These are phyloP conservation scores for Diaporthe aspalathi DNA, from an alignment of 2,329 filamentous ascomycete species.

Conservation along the genomic window DNA sequence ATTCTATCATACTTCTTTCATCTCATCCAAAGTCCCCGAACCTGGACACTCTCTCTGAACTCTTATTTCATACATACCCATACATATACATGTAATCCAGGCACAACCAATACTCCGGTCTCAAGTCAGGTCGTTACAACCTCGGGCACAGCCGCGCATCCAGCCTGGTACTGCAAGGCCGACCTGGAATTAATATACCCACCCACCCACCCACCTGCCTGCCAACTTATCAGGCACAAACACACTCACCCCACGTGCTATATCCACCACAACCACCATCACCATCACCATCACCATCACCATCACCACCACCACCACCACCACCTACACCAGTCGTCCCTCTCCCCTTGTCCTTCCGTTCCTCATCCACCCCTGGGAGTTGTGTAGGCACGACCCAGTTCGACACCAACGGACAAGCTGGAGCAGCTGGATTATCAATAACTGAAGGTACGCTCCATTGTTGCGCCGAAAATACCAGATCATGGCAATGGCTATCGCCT, in stretches of 20 bases:
- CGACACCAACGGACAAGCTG: constrained; percentile 29
- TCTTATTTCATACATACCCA: background rate
- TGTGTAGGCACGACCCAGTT: constrained; percentile 27
- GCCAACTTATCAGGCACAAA: background rate
- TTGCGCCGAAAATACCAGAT: constrained; percentile 21
- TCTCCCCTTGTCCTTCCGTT: constrained; percentile 14
- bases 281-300: background rate
- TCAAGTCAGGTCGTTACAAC: background rate
- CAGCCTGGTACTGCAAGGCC: constrained; percentile 13
- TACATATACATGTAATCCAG: background rate
- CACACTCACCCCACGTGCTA: background rate
- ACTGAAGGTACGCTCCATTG: constrained; percentile 39
- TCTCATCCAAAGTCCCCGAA: background rate
- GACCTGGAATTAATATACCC: constrained; percentile 4
- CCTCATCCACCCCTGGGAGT: constrained; percentile 9
- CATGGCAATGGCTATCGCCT: background rate
- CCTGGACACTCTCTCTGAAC: background rate
- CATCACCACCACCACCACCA: too few species aligned
- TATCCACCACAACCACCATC: background rate
- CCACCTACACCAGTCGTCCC: background rate
- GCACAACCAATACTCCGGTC: constrained; percentile 7
- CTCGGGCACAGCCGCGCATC: constrained; percentile 8
- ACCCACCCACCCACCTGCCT: too few species aligned
- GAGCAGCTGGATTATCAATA: constrained; percentile 37
- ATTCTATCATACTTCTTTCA: background rate